Percentiles rank a stretch among this genome's conserved stretches.
phyloP scores from a whole-genome alignment of 225 moss, liverwort and hornwort species.

The Polytrichum formosum region DNA sequence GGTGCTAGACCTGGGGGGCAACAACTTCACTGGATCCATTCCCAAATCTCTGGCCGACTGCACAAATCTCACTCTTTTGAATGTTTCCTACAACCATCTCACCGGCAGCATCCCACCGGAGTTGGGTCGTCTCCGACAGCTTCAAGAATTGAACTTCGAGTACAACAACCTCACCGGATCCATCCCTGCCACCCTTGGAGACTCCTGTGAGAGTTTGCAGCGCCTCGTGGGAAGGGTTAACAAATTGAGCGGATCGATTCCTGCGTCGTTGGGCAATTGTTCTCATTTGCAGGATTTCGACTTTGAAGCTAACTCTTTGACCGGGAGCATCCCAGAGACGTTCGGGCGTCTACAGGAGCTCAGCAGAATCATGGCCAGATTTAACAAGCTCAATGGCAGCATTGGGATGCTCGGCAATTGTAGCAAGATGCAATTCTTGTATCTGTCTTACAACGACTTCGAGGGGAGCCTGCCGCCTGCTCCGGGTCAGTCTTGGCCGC shows the following conservation, averaged over 20 bases:
- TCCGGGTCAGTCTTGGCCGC: slow-evolving; percentile 19
- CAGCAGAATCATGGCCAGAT: slow-evolving; percentile 13
- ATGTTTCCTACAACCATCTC: slow-evolving; percentile 1
- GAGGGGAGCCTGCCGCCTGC: slow-evolving; percentile 25
- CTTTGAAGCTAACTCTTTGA: slow-evolving; percentile 23
- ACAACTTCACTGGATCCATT: slow-evolving; percentile 26
- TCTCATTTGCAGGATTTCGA: slow-evolving; percentile 10
- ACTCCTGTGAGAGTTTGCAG: slow-evolving; percentile 11
- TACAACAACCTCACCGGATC: neutral
- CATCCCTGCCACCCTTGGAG: slow-evolving; percentile 17
- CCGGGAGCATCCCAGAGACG: slow-evolving; percentile 15
- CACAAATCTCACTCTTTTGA: slow-evolving; percentile 13
- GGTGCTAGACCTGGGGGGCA: slow-evolving; percentile 17
- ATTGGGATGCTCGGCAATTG: slow-evolving; percentile 33
- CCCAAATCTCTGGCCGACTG: slow-evolving; percentile 19
- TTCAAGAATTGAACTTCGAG: neutral
- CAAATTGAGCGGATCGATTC: slow-evolving; percentile 9
- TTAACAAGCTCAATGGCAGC: slow-evolving; percentile 14
- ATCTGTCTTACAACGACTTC: slow-evolving; percentile 22
- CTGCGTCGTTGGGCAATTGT: slow-evolving; percentile 16
- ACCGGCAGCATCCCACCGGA: neutral
- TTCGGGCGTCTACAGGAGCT: slow-evolving; percentile 24
- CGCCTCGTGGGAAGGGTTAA: too few species aligned
- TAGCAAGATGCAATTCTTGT: slow-evolving; percentile 18
- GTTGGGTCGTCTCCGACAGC: too few species aligned